Conservation (phyloP, 1,139 yeast species). For the Pneumocystis oryctolagi region DNA sequence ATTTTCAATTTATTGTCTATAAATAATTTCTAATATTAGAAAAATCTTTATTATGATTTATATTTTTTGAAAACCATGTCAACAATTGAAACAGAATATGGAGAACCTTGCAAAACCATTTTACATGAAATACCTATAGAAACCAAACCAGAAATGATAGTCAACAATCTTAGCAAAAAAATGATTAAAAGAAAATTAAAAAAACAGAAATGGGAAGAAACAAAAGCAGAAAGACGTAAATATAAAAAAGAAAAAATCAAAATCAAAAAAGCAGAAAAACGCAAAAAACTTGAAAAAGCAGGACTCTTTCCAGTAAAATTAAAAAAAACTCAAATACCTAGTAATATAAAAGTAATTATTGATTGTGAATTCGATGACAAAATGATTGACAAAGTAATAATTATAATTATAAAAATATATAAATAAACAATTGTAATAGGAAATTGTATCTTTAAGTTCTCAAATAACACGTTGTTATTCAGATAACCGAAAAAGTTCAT, state of each 20-base stretch:
- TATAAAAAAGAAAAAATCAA: background rate
- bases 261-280: background rate
- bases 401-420: background rate
- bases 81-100: background rate
- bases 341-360: constrained; percentile 37
- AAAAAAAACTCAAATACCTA: constrained; percentile 1
- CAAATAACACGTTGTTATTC: constrained; percentile 77
- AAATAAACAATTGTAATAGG: constrained; percentile 22
- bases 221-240: background rate
- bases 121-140: background rate
- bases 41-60: background rate
- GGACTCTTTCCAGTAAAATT: background rate
- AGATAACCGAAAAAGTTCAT: constrained; percentile 48
- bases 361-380: constrained; percentile 86
- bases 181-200: background rate
- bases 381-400: constrained; percentile 49
- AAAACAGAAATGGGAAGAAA: constrained; percentile 1
- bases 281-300: background rate
- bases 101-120: background rate
- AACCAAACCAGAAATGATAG: background rate
- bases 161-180: background rate
- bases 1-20: background rate
- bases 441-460: constrained; percentile 58
- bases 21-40: background rate
- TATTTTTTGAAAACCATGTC: background rate